These are phyloP conservation scores for Marsdenia floribunda DNA, from an alignment of 257 asterid genomes.

Conservation along the genomic window DNA sequence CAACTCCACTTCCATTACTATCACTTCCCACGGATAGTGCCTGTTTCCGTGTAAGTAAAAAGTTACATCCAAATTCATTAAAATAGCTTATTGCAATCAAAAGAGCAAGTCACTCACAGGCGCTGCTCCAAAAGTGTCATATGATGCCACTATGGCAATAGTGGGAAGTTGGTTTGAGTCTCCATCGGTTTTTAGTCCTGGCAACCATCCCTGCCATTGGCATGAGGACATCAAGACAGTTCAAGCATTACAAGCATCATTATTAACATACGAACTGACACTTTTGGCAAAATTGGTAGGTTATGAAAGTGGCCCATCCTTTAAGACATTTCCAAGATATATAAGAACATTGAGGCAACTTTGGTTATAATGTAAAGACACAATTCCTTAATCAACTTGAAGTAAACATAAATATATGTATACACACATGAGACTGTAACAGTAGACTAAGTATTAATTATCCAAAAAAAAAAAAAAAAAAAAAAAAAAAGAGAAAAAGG, in stretches of 20 bases:
- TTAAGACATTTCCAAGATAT: neutral
- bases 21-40: slow-evolving; percentile 90
- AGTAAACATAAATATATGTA: neutral
- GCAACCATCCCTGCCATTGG: slow-evolving; percentile 86
- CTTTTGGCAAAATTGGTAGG: neutral
- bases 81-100: slow-evolving; percentile 5
- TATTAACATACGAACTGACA: neutral
- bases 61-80: neutral
- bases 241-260: neutral
- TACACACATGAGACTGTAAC: neutral
- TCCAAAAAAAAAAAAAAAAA: neutral
- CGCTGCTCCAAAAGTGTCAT: slow-evolving; percentile 98
- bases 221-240: slow-evolving; percentile 17
- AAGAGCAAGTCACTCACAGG: slow-evolving; percentile 48
- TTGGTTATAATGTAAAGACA: neutral
- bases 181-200: slow-evolving; percentile 78
- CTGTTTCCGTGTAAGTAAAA: slow-evolving; percentile 23
- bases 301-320: neutral
- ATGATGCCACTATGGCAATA: slow-evolving; percentile 95
- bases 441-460: too few relatives aligned
- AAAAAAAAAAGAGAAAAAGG: neutral
- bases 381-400: neutral
- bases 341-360: neutral
- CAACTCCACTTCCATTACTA: slow-evolving; percentile 93
- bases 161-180: slow-evolving; percentile 92